Base-by-base conservation (phyloP, 257 asterid species). In the Salvia hispanica region DNA sequence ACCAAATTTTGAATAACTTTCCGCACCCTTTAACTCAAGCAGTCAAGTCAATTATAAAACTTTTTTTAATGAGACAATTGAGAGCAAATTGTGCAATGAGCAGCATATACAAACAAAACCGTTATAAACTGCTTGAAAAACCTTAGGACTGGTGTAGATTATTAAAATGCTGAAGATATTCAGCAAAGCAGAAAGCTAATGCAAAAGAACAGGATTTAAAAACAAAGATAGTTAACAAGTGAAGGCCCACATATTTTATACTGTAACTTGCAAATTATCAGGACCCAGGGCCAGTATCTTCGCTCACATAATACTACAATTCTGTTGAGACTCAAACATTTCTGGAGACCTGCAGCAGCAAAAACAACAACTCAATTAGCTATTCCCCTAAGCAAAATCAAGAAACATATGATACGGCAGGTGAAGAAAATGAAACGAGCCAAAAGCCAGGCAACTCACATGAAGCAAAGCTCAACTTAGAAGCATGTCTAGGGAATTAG, bases 291-390 rank as follows among this genome's bases (percentile, higher is more conserved):
- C 15, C 16, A 44, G 4, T 9, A 15, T 74, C 40, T 40, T 37
- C 70, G 67, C 64, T 77, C 76, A 77, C 83, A 78, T 71, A 45
- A 78, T 62, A 43, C 80, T 9, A 36, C 80, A 58, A 43, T 70
- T 85, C 76, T 85, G 90, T 70, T 89, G 96, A 9, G 88, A 78
- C 63, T 84, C 92, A 9, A 84, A 65, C 95, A 87, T 89, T 76
- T 89, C 95, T 0, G 98, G 95, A 48, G 96, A 85, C 76, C 95
- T 92, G 87, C 77, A 80, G 70, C 55, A 76, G 43, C 47, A 75
- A 61, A 10, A 58, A 42, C 46, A 59, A 67, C 7, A 52, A 57
- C 48, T 15, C 15, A 37, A 25, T 74, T 58, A 56, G 53, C 9
- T 8, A 61, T 31, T 46, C 14, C 18, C 75, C 43, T 7, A 34